Conservation (phyloP, 2,329 filamentous ascomycete species). For the Trichoderma simmonsii region DNA sequence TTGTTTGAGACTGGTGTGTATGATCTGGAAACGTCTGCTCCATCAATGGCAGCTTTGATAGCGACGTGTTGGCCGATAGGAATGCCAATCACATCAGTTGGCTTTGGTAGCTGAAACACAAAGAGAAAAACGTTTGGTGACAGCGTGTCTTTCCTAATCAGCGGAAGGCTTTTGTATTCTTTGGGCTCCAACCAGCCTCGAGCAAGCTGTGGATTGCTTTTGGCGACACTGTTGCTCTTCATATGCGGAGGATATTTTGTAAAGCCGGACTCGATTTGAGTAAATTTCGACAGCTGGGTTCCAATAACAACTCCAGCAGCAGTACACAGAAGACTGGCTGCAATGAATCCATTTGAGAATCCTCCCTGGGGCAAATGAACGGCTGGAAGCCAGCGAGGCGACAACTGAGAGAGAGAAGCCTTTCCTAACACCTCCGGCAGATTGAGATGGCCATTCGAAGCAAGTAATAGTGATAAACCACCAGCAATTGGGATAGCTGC, state of each 20-base stretch:
- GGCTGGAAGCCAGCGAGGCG: not conserved
- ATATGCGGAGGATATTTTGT: not conserved
- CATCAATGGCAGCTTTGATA: constrained; percentile 47
- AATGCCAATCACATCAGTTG: constrained; percentile 46
- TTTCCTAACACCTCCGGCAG: not conserved
- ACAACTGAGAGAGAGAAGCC: not conserved
- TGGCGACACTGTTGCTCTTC: not conserved
- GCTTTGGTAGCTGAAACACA: constrained; percentile 46
- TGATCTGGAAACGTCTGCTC: constrained; percentile 46
- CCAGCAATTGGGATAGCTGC: not conserved
- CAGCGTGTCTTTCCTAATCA: constrained; percentile 39
- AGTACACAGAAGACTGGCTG: not conserved
- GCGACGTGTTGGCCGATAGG: constrained; percentile 57
- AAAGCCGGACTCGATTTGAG: constrained; percentile 2
- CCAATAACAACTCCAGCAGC: not conserved
- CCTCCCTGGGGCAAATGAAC: not conserved
- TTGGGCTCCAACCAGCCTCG: not conserved
- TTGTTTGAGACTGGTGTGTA: constrained; percentile 56
- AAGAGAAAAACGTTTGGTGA: constrained; percentile 46
- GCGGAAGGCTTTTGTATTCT: constrained; percentile 36
- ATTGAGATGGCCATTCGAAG: not conserved
- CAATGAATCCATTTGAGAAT: not conserved
- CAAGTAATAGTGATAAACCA: not conserved
- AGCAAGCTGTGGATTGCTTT: not conserved
- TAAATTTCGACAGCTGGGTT: not conserved